Conservation (phyloP, 257 asterid species). For the Solanum sparsipilum region DNA sequence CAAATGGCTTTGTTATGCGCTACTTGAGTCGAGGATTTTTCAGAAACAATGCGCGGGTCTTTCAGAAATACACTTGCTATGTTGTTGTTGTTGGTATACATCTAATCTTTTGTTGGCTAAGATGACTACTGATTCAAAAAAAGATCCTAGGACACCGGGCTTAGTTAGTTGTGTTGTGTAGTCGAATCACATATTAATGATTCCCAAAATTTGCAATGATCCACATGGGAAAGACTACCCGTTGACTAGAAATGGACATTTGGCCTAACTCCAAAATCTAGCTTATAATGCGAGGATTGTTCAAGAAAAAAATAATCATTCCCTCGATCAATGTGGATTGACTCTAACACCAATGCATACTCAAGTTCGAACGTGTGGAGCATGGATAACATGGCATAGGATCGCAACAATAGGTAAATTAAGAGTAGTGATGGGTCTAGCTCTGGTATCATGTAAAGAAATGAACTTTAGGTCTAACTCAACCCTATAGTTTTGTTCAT, state of each 20-base stretch:
- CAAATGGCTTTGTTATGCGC: background rate
- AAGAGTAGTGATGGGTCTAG: background rate
- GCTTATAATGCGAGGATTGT: background rate
- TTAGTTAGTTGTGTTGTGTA: background rate
- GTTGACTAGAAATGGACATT: background rate
- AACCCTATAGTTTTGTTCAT: background rate
- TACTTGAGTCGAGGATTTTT: background rate
- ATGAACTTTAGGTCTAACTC: background rate
- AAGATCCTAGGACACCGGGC: background rate
- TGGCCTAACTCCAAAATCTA: background rate
- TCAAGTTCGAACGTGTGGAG: background rate
- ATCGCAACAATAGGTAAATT: background rate
- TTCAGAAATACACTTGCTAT: background rate
- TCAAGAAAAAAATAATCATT: background rate
- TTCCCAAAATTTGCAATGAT: background rate
- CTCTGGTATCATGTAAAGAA: background rate
- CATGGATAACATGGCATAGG: background rate
- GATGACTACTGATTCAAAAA: background rate
- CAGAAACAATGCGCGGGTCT: background rate
- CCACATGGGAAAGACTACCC: background rate
- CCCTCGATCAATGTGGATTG: background rate
- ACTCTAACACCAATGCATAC: background rate
- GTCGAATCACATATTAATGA: background rate
- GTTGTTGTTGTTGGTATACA: background rate
- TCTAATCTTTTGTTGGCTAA: background rate